These are phyloP conservation scores for Ceratobasidium papillatum DNA, from an alignment of 1,284 basidiomycete genomes.

Conservation along the genomic window DNA sequence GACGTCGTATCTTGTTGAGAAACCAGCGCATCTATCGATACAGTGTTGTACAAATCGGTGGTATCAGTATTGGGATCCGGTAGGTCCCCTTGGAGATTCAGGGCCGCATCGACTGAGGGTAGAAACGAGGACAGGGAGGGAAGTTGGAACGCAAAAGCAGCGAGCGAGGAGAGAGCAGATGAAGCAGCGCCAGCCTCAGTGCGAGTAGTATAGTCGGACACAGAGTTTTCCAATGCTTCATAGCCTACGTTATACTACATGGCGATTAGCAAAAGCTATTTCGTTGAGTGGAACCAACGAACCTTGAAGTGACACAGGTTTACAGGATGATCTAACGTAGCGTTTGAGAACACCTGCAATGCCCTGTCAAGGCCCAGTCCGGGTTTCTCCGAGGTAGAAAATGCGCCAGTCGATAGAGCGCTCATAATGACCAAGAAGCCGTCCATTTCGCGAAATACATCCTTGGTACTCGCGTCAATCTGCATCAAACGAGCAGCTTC, in stretches of 20 bases:
- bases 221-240: constrained; percentile 60
- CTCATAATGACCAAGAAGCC: constrained; percentile 78
- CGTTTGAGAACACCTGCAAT: constrained; percentile 70
- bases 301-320: constrained; percentile 77
- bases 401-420: constrained; percentile 61
- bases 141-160: constrained; percentile 34
- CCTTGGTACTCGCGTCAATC: constrained; percentile 69
- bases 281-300: constrained; percentile 34
- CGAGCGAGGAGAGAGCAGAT: constrained; percentile 17
- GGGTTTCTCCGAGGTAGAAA: constrained; percentile 58
- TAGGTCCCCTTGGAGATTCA: constrained; percentile 56
- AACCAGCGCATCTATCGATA: constrained; percentile 50
- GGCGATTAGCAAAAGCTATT: background rate
- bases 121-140: constrained; percentile 33
- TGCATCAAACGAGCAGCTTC: constrained; percentile 69
- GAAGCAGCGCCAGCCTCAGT: constrained; percentile 6
- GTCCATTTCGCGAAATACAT: constrained; percentile 79
- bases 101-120: constrained; percentile 17
- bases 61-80: constrained; percentile 52
- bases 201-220: constrained; percentile 20
- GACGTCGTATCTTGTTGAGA: constrained; percentile 40
- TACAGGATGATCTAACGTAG: constrained; percentile 62
- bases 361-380: constrained; percentile 54
- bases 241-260: constrained; percentile 71
- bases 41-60: constrained; percentile 51